Percentiles rank a stretch among this genome's conserved stretches.
These are phyloP conservation scores for Pestalotiopsis sp. DNA, from an alignment of 2,329 filamentous ascomycete genomes.

Conservation along the genomic window DNA sequence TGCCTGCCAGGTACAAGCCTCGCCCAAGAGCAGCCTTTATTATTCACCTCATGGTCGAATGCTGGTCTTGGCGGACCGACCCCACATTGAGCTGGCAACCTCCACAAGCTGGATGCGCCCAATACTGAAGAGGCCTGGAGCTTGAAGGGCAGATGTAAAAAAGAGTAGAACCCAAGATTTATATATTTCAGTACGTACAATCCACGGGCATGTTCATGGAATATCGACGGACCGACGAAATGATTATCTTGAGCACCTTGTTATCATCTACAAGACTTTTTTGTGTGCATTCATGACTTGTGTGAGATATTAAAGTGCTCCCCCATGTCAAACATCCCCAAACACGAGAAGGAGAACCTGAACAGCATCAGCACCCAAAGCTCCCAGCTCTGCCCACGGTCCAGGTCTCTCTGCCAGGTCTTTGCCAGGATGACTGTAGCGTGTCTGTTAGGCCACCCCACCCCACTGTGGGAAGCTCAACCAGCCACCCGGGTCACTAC, in stretches of 20 bases:
- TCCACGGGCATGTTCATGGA: too few species aligned
- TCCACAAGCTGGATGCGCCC: background rate
- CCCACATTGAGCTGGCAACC: slow-evolving; percentile 4
- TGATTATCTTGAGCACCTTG: too few species aligned
- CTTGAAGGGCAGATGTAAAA: background rate
- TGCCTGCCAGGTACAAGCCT: background rate
- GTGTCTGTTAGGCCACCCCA: background rate
- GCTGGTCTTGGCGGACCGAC: slow-evolving; percentile 4
- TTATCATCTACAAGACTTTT: too few species aligned
- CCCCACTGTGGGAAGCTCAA: background rate
- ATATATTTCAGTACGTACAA: too few species aligned
- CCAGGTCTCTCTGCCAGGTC: background rate
- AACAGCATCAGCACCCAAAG: background rate
- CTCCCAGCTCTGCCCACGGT: background rate
- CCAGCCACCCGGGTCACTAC: slow-evolving; percentile 13
- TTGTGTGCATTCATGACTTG: too few species aligned
- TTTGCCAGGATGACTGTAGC: background rate
- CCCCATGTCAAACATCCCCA: background rate
- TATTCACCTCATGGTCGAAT: slow-evolving; percentile 4
- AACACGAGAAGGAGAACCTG: background rate
- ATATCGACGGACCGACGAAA: too few species aligned
- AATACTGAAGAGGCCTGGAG: background rate
- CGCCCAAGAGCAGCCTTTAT: background rate
- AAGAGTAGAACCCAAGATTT: background rate
- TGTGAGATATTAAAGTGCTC: too few species aligned